Evolutionary conservation across 202 grass and related monocot genomes (phyloP), one percentile per base, ranked within the genome.

Genomic region (Digitaria exilis): DNA sequence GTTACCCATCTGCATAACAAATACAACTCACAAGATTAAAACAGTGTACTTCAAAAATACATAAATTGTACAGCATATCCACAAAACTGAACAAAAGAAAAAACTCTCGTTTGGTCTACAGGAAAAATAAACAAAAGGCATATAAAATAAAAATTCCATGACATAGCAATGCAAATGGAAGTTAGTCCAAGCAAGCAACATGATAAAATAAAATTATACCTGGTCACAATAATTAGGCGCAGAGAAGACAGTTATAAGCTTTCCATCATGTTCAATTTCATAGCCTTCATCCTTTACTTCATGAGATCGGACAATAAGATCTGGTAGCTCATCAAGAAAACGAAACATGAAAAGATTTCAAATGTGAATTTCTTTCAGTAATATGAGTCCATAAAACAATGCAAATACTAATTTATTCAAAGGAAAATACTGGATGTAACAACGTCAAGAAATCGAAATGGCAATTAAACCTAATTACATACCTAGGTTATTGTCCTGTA

Each of bases 281-380:
- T 94, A 89, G 15, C 95, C 95, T 91, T 97, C 92, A 64, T 94
- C 87, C 84, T 98, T 98, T 37, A 96, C 89, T 89, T 98, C 89
- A 67, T 98, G 96, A 15, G 93, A 96, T 78, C 91, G 93, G 68
- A 98, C 93, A 87, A 98, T 62, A 64, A 98, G 93, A 69, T 88
- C 96, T 98, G 77, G 15, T 42, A 87, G 37, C 14, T 15, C 58
- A 81, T 49, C 48, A 64, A 73, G 63, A 35, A 87, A 21, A 59
- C 64, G 7, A 71, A 43, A 70, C 21, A 17, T 80, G 21, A 81
- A 71, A 85, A 78, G 17, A 71, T 42, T 29, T 29, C 76, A 2
- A 69, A 46, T 52, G 28, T 65, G 22, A 46, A 73, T 75, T 39
- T 60, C 63, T 43, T 68, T 25, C 32, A 71, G 65, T 71, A 83